phyloP scores from a whole-genome alignment of 148 eudicot species.

The Camellia japonica region DNA sequence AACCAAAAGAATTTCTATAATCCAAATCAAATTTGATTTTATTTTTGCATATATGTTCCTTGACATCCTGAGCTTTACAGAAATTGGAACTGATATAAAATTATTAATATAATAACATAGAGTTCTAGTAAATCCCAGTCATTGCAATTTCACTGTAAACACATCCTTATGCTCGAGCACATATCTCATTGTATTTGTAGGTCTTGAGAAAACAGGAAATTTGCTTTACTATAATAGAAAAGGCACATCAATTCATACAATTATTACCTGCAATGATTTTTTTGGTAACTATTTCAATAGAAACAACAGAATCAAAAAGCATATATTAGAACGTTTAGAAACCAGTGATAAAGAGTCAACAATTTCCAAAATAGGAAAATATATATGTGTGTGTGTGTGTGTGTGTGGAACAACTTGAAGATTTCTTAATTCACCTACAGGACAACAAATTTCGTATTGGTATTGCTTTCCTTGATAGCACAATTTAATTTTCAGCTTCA shows the following conservation, averaged over 20 bases:
- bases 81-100: not conserved
- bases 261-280: not conserved
- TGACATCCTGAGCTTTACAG: not conserved
- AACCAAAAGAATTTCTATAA: not conserved
- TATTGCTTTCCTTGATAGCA: not conserved
- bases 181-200: too few species aligned
- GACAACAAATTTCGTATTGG: not conserved
- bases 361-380: not conserved
- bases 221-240: not conserved
- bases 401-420: conserved; percentile 3
- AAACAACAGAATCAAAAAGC: not conserved
- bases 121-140: not conserved
- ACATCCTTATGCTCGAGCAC: too few species aligned
- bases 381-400: not conserved
- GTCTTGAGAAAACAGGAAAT: not conserved
- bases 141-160: too few species aligned
- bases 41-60: not conserved
- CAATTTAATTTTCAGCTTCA: not conserved
- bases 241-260: not conserved
- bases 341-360: not conserved
- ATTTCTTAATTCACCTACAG: conserved; percentile 4
- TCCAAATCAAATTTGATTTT: not conserved
- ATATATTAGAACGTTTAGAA: not conserved
- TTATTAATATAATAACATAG: not conserved
- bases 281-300: not conserved